phyloP scores from a whole-genome alignment of 164 flowering plant species.

The Vitis riparia region DNA sequence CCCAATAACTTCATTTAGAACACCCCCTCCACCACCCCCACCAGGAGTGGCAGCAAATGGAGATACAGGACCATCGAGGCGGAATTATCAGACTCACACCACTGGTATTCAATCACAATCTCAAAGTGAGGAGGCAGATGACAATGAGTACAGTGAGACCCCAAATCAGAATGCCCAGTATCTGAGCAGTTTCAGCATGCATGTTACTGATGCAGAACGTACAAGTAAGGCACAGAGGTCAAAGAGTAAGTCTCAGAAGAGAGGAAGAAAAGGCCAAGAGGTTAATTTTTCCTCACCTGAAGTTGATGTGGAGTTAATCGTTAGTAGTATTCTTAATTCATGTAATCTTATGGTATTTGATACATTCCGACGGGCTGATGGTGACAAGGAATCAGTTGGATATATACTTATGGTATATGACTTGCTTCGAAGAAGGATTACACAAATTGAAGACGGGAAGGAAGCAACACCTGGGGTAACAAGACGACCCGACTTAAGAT shows the following conservation, averaged over 20 bases:
- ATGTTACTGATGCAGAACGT: constrained; percentile 12
- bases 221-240: constrained; percentile 9
- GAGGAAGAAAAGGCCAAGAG: constrained; percentile 14
- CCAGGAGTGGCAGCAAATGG: constrained; percentile 24
- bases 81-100: constrained; percentile 10
- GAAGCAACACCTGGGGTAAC: constrained; percentile 24
- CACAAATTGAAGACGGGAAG: constrained; percentile 43
- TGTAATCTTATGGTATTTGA: constrained; percentile 6
- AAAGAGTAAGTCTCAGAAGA: constrained; percentile 25
- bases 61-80: constrained; percentile 19
- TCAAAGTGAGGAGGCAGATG: constrained; percentile 12
- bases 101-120: neutral
- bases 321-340: constrained; percentile 7
- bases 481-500: constrained; percentile 50
- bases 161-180: constrained; percentile 6
- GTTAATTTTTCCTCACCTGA: constrained; percentile 11
- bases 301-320: constrained; percentile 13
- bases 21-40: constrained; percentile 21
- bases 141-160: constrained; percentile 7
- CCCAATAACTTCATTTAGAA: constrained; percentile 28
- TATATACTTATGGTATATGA: constrained; percentile 29
- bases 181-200: constrained; percentile 10
- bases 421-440: constrained; percentile 37
- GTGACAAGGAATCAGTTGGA: constrained; percentile 37
- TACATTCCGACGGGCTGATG: constrained; percentile 22